Evolutionary conservation across 2,329 filamentous ascomycete species (phyloP), one percentile per base, ranked within the genome.

Genomic region (Aureobasidium sp.): DNA sequence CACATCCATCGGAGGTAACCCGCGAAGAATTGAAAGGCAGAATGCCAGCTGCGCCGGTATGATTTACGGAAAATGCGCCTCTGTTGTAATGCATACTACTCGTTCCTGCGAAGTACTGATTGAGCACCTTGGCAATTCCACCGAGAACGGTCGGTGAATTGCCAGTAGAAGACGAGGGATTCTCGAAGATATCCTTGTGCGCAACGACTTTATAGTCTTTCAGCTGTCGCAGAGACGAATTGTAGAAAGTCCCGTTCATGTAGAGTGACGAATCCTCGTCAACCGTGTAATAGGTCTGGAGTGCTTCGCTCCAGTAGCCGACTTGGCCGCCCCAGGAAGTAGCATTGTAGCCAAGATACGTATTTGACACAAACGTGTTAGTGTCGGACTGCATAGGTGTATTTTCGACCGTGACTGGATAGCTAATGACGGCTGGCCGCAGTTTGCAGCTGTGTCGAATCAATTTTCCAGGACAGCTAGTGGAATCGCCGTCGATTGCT

Each of bases 351-450:
- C 52, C 52, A 15, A 56, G 52, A 15, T 44, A 56, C 52, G 44
- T 44, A 7, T 55, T 55, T 2, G 20, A 27, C 12, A 31, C 25
- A 3, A 25, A 12, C 2, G 12, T 29, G 20, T 27, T 11, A 9
- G 14, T 15, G 7, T 27, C 6, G 1, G 7, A 42, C 22, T 25
- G 22, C 22, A 3, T 29, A 5, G 4, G 57, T 53, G 58, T 62
- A 49, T 64, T 63, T n/a, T 51, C 41, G 1, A 57, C 47, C 60
- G 55, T 61, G 22, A 67, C 62, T 1, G 67, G 64, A 29, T 69
- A 69, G 34, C 61, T 62, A 51, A 68, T 59, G 31, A 66, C 59
- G 0, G 68, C 68, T 5, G 68, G 67, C 12, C 66, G 60, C 4
- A 69, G 62, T 8, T 57, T 55, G 37, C 68, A 69, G 11, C 42